Conservation (phyloP, 1,139 yeast genomes). For the Geotrichum histeridarum region DNA sequence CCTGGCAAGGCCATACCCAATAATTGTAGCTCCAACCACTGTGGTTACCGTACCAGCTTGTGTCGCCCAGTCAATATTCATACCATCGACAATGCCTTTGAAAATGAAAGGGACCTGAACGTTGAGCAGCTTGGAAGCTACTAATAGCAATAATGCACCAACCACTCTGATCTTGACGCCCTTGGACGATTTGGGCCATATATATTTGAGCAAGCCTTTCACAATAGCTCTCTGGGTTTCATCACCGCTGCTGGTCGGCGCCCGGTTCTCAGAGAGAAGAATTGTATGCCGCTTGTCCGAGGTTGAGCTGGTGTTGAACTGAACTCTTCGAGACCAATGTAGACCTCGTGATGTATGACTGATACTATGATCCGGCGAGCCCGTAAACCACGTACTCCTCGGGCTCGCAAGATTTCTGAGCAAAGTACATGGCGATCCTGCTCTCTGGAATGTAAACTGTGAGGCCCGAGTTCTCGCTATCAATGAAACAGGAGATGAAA, state of each 20-base stretch:
- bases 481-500: background rate
- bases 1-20: constrained; percentile 91
- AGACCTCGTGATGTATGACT: background rate
- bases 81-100: constrained; percentile 80
- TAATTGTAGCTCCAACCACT: constrained; percentile 64
- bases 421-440: background rate
- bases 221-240: constrained; percentile 29
- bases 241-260: constrained; percentile 11
- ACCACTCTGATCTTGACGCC: constrained; percentile 71
- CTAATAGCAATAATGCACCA: constrained; percentile 63
- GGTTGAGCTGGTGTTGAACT: constrained; percentile 13
- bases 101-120: constrained; percentile 95
- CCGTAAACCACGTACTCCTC: background rate
- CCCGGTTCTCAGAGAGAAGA: constrained; percentile 15
- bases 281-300: constrained; percentile 14
- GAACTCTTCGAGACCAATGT: background rate
- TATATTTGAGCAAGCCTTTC: constrained; percentile 51
- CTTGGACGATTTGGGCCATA: constrained; percentile 81
- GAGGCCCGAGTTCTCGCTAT: background rate
- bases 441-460: background rate
- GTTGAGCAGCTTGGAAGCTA: constrained; percentile 76
- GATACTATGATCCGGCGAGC: background rate
- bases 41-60: constrained; percentile 52
- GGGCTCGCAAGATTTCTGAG: background rate
- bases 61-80: constrained; percentile 83